Percentiles rank a stretch among this genome's conserved stretches.
Conservation (phyloP, 2,329 filamentous ascomycete species). For the Fonsecaea multimorphosa region DNA sequence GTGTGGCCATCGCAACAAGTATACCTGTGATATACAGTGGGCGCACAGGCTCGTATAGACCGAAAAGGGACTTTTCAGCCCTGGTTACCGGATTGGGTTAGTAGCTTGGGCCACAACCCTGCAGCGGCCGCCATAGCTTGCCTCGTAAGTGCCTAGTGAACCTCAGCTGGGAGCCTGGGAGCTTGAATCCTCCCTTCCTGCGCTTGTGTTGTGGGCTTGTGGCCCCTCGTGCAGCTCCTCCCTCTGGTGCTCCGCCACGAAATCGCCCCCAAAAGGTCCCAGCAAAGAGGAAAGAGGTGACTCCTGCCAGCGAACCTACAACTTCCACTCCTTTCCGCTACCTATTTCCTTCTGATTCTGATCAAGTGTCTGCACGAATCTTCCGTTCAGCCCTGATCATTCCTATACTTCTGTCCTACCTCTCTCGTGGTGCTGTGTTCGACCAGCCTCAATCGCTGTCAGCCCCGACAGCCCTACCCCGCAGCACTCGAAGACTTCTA, state of each 20-base stretch:
- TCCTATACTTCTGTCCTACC: conserved; percentile 4
- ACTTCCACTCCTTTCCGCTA: conserved; percentile 7
- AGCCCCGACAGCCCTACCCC: conserved; percentile 23
- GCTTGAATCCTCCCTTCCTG: conserved; percentile 7
- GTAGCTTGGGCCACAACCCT: neutral
- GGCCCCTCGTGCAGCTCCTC: conserved; percentile 4
- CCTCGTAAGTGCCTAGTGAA: neutral
- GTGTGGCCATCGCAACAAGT: neutral
- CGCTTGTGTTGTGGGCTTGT: too few species aligned
- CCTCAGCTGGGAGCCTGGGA: conserved; percentile 5
- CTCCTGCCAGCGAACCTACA: conserved; percentile 8
- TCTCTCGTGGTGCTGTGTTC: neutral
- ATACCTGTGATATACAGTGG: neutral
- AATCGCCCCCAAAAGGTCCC: conserved; percentile 19
- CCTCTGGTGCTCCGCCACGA: conserved; percentile 22
- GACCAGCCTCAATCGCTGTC: conserved; percentile 12
- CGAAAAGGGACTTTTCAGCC: neutral
- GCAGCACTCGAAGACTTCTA: conserved; percentile 19
- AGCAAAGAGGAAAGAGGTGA: neutral
- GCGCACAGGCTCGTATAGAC: conserved; percentile 6
- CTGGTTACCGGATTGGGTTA: conserved; percentile 1
- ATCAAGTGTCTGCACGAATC: neutral
- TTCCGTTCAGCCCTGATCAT: conserved; percentile 1
- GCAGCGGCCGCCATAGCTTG: neutral
- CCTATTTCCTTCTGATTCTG: neutral